Percentiles rank a stretch among this genome's conserved stretches.
Evolutionary conservation across 306 rosid species (phyloP).

Genomic region (Prinsepia uniflora): DNA sequence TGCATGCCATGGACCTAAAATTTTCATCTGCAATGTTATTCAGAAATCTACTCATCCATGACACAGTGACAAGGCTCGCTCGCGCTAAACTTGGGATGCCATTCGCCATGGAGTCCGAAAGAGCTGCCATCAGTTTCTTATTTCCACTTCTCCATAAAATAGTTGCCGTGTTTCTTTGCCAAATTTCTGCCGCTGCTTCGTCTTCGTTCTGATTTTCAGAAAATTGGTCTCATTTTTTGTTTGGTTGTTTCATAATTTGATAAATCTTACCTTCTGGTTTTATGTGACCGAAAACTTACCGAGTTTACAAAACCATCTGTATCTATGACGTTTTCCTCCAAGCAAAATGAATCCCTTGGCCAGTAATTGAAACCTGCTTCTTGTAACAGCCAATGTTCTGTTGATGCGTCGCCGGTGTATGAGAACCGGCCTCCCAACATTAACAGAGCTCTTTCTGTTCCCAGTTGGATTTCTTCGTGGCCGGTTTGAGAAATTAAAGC

Average conservation of each 20-base stretch:
- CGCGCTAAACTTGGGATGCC: constrained; percentile 57
- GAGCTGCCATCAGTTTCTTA: constrained; percentile 50
- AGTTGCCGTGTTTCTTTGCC: constrained; percentile 63
- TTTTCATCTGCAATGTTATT: constrained; percentile 37
- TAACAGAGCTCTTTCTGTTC: constrained; percentile 63
- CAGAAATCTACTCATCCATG: constrained; percentile 69
- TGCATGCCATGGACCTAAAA: constrained; percentile 40
- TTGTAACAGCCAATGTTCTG: constrained; percentile 56
- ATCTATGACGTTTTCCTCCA: constrained; percentile 34
- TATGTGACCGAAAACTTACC: constrained; percentile 25
- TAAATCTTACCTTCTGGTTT: not conserved
- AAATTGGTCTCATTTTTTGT: not conserved
- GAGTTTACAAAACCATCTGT: constrained; percentile 28
- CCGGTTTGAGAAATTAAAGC: constrained; percentile 45
- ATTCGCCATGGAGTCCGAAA: constrained; percentile 52
- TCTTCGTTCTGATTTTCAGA: constrained; percentile 39
- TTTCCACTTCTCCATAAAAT: constrained; percentile 51
- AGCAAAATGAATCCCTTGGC: constrained; percentile 33
- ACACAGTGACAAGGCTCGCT: constrained; percentile 60
- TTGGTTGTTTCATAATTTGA: not conserved
- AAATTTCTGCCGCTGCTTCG: constrained; percentile 48
- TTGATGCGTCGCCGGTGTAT: constrained; percentile 46
- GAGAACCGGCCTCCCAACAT: constrained; percentile 67
- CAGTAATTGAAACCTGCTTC: constrained; percentile 58
- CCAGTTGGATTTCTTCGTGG: constrained; percentile 44